phyloP scores from a whole-genome alignment of 2,329 filamentous ascomycete species.

The Ascochyta viciae-villosae region DNA sequence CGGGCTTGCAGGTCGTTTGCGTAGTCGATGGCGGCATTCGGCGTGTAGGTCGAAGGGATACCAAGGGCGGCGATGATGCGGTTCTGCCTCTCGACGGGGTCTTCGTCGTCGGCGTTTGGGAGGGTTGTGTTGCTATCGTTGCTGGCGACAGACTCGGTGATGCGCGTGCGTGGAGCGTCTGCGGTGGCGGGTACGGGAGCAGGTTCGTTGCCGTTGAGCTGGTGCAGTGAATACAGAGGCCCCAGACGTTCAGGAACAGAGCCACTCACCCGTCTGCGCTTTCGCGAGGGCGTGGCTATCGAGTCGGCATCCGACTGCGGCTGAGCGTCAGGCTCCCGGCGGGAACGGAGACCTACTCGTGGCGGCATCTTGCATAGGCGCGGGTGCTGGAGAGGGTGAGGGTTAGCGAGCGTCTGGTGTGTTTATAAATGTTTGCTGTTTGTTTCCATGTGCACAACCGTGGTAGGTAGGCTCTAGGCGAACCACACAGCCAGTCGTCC shows the following conservation, averaged over 20 bases:
- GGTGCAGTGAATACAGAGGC: conserved; percentile 25
- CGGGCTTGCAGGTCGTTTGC: conserved; percentile 57
- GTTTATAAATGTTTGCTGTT: conserved; percentile 22
- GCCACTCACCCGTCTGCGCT: conserved; percentile 54
- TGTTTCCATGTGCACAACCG: conserved; percentile 14
- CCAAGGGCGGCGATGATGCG: conserved; percentile 51
- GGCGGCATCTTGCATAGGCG: conserved; percentile 39
- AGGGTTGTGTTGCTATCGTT: conserved; percentile 52
- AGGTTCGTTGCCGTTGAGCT: conserved; percentile 46
- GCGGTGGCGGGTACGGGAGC: conserved; percentile 27
- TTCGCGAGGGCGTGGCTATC: conserved; percentile 57
- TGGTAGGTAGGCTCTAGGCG: conserved; percentile 7
- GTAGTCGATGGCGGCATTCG: conserved; percentile 66
- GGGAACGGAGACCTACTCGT: conserved; percentile 39
- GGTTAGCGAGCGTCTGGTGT: conserved; percentile 26
- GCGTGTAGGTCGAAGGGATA: conserved; percentile 53
- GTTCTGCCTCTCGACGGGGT: conserved; percentile 47
- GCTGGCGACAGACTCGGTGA: conserved; percentile 48
- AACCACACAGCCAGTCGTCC: conserved; percentile 13
- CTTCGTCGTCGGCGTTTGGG: conserved; percentile 44
- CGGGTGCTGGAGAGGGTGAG: conserved; percentile 12
- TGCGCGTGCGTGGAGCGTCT: conserved; percentile 38
- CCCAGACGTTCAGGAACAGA: background rate
- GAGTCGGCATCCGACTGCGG: conserved; percentile 51
- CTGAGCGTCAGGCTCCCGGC: conserved; percentile 42